These are phyloP conservation scores for Boletus subcaerulescens DNA, from an alignment of 768 basidiomycete genomes.

Conservation along the genomic window DNA sequence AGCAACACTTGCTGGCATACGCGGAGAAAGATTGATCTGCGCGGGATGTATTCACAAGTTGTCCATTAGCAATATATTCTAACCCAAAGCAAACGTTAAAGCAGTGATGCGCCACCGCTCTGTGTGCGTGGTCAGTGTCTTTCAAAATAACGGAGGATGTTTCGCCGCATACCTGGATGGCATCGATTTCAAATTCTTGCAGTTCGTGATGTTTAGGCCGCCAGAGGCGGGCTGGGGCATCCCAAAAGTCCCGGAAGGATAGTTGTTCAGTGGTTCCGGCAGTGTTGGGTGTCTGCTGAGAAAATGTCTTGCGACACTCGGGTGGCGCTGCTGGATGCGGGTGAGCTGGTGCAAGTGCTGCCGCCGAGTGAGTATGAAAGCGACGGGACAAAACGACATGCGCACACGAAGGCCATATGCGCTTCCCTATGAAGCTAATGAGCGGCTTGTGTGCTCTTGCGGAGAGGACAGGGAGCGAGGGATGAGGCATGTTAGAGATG, in stretches of 20 bases:
- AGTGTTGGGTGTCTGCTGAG: conserved; percentile 32
- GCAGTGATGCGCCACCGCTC: conserved; percentile 69
- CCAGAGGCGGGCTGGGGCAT: conserved; percentile 62
- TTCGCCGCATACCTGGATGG: conserved; percentile 54
- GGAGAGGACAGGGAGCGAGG: conserved; percentile 35
- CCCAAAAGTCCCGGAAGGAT: conserved; percentile 56
- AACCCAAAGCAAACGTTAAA: conserved; percentile 17
- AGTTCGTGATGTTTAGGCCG: conserved; percentile 46
- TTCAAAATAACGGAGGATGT: not conserved
- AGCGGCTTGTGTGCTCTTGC: conserved; percentile 53
- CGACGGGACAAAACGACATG: not conserved
- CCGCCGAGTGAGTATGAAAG: conserved; percentile 14
- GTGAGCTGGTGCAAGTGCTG: conserved; percentile 40
- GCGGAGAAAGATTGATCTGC: conserved; percentile 79
- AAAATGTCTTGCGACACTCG: conserved; percentile 52
- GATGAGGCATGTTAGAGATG: conserved; percentile 28
- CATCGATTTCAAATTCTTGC: conserved; percentile 59
- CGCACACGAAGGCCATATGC: conserved; percentile 48
- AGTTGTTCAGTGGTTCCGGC: conserved; percentile 1
- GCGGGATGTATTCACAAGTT: not conserved
- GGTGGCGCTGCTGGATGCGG: conserved; percentile 69
- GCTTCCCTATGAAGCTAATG: conserved; percentile 62
- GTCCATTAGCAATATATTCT: not conserved
- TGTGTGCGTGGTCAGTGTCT: conserved; percentile 4
- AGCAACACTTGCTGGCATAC: conserved; percentile 77